Conservation (phyloP, 2,329 filamentous ascomycete genomes). For the Colletotrichum tabaci region DNA sequence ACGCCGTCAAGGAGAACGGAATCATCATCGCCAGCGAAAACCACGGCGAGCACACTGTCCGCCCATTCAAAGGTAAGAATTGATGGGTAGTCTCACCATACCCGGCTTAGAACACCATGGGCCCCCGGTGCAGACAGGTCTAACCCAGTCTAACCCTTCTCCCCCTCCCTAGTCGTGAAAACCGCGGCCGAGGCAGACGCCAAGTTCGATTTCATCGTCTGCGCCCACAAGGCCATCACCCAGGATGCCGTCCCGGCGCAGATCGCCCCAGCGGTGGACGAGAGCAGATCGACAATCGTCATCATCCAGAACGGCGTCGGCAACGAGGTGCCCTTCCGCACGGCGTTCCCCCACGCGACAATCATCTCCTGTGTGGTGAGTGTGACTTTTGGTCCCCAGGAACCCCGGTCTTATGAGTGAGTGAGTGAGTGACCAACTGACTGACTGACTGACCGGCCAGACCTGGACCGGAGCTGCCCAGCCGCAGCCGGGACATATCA, state of each 20-base stretch:
- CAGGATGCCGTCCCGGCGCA: slow-evolving; percentile 54
- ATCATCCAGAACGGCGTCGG: slow-evolving; percentile 75
- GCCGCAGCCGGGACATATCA: slow-evolving; percentile 61
- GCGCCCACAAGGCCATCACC: slow-evolving; percentile 68
- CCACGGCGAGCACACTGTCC: slow-evolving; percentile 68
- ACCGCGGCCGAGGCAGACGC: slow-evolving; percentile 61
- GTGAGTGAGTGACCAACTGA: too few species aligned
- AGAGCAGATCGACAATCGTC: slow-evolving; percentile 64
- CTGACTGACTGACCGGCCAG: slow-evolving; percentile 45
- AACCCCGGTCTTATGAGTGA: neutral
- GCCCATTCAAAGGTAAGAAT: slow-evolving; percentile 57
- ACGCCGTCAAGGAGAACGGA: slow-evolving; percentile 66
- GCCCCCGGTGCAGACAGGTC: too few species aligned
- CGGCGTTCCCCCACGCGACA: slow-evolving; percentile 64
- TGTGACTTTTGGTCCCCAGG: slow-evolving; percentile 45
- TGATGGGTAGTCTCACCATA: neutral
- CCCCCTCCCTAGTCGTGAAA: slow-evolving; percentile 55
- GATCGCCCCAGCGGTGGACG: slow-evolving; percentile 54
- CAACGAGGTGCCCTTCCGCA: slow-evolving; percentile 69
- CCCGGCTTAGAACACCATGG: too few species aligned
- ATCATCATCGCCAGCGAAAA: slow-evolving; percentile 68
- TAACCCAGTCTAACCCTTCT: too few species aligned
- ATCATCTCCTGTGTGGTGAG: slow-evolving; percentile 70
- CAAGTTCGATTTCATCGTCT: slow-evolving; percentile 70
- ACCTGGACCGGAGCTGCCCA: slow-evolving; percentile 70